Evolutionary conservation across 371 early-diverging fungal species (phyloP), one percentile per base, ranked within the genome.

Genomic region (Coemansia linderi): DNA sequence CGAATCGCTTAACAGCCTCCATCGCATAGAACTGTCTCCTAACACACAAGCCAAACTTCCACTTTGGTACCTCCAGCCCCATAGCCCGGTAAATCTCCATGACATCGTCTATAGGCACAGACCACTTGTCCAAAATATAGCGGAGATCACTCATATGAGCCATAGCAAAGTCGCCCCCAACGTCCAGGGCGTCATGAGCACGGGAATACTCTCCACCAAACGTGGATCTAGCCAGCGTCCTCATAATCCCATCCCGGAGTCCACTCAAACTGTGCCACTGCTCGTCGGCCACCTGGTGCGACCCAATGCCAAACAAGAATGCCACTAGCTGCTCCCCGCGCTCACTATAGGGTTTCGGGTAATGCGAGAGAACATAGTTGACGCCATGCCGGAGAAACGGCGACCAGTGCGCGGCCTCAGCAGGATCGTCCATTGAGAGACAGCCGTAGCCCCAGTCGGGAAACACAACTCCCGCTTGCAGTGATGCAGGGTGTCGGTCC

Each of bases 391-490:
- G 84, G 59, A 90, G 87, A 72, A 94, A 93, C 13, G 89, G 87
- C 31, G 91, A 89, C 94, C 94, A 94, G 78, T 94, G 94, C 7
- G 94, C 94, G 0, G 66, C 72, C 59, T 81, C 82, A 3, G 82
- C 82, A 46, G 59, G 69, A 0, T 66, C 69, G 61, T 81, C 82
- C 63, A 63, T 73, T 1, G 67, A 79, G 31, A 83, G 71, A 69
- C 86, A 85, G 13, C 79, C 82, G 71, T 84, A 86, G 43, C 88
- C 90, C 92, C 93, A 94, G 78, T 94, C 94, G 4, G 94, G 94
- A 72, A 94, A 94, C 68, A 89, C 91, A 17, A 90, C 87, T 2
- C 94, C 94, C 0, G 94, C 90, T 68, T 93, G 91, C 9, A 89
- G 68, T 41, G 82, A 84, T 59, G 82, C 83, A 1, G 85, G 77